Conservation (phyloP, 495 filamentous ascomycete species). For the Lasiosphaeriaceae sp. region DNA sequence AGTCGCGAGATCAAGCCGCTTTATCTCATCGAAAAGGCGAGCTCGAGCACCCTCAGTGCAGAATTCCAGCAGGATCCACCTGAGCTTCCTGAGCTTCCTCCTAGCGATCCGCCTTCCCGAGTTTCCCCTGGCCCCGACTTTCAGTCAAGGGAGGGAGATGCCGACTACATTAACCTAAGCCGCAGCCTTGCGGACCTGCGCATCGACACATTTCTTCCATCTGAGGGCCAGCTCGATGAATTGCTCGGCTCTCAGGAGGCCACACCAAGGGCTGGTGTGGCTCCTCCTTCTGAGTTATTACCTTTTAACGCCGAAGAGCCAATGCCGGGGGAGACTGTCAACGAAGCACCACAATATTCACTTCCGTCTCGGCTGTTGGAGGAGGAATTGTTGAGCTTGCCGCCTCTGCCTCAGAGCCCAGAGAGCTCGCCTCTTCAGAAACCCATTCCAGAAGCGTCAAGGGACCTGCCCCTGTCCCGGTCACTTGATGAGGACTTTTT, state of each 20-base stretch:
- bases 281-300: background rate
- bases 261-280: constrained; percentile 28
- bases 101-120: constrained; percentile 28
- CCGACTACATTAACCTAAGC: constrained; percentile 11
- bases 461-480: background rate
- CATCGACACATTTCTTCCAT: constrained; percentile 25
- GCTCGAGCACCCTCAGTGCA: constrained; percentile 12
- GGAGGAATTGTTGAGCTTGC: background rate
- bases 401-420: constrained; percentile 9
- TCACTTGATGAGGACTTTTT: constrained; percentile 5
- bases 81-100: constrained; percentile 32
- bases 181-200: constrained; percentile 13
- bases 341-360: background rate
- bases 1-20: constrained; percentile 47
- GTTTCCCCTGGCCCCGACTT: constrained; percentile 24
- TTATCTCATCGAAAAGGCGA: constrained; percentile 42
- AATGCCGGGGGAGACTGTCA: background rate
- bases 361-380: background rate
- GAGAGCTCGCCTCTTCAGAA: background rate
- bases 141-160: constrained; percentile 8
- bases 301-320: background rate
- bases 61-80: constrained; percentile 7
- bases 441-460: background rate
- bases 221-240: constrained; percentile 10
- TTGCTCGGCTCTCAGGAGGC: constrained; percentile 30